A percentile compares a stretch with the other conserved stretches of the same genome.
Evolutionary conservation across 2,329 filamentous ascomycete genomes (phyloP).

Genomic region (Saccharata proteae): DNA sequence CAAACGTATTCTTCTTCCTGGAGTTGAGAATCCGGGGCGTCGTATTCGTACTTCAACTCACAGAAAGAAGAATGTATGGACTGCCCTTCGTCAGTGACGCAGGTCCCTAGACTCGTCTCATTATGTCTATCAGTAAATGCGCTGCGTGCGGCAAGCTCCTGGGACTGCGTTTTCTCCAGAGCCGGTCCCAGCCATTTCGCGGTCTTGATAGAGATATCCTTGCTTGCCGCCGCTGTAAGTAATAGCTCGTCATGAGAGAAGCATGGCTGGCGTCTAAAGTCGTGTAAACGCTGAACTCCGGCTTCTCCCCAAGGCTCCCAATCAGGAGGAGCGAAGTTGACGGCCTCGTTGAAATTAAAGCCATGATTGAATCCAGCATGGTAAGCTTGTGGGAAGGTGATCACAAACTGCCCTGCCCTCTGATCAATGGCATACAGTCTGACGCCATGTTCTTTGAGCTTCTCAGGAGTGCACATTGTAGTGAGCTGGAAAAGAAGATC

Average conservation of each 20-base stretch:
- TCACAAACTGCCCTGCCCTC: slow-evolving; percentile 85
- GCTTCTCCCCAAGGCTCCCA: slow-evolving; percentile 89
- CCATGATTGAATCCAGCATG: slow-evolving; percentile 96
- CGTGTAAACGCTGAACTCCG: slow-evolving; percentile 74
- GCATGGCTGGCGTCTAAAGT: slow-evolving; percentile 83
- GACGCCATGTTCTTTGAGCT: slow-evolving; percentile 84
- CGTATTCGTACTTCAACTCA: no score
- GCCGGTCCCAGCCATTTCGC: slow-evolving; percentile 93
- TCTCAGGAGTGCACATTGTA: slow-evolving; percentile 87
- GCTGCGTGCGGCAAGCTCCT: slow-evolving; percentile 58
- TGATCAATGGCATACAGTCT: slow-evolving; percentile 93
- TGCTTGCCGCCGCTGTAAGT: slow-evolving; percentile 71
- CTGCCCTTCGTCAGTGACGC: no score
- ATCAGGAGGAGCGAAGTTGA: slow-evolving; percentile 90
- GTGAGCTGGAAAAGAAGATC: slow-evolving; percentile 94
- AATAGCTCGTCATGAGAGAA: slow-evolving; percentile 95
- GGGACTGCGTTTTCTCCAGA: slow-evolving; percentile 61
- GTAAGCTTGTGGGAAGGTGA: slow-evolving; percentile 94
- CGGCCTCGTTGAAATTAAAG: slow-evolving; percentile 98
- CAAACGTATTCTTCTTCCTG: slow-evolving; percentile 91
- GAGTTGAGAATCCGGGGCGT: no score
- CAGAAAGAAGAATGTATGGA: no score
- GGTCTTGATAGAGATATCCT: slow-evolving; percentile 69
- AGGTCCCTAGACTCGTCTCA: no score
- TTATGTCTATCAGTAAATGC: slow-evolving; percentile 57